Evolutionary conservation across 176 grass and related monocot genomes (phyloP).

Genomic region (Oryza rufipogon): DNA sequence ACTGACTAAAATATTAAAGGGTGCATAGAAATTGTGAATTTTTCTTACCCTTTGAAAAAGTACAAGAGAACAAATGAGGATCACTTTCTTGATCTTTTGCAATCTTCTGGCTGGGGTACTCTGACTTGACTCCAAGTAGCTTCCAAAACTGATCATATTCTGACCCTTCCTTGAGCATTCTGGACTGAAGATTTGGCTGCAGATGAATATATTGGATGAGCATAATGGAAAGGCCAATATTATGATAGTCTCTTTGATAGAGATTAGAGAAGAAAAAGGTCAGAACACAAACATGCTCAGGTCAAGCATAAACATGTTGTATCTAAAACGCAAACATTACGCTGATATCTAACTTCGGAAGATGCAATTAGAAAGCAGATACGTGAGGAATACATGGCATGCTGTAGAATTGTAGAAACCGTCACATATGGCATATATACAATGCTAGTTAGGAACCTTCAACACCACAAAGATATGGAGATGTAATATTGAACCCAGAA

Average conservation of each 20-base stretch:
- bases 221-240: constrained; percentile 5
- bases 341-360: constrained; percentile 14
- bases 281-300: constrained; percentile 17
- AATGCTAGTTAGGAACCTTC: constrained; percentile 4
- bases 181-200: constrained; percentile 94
- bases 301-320: constrained; percentile 24
- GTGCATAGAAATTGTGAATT: constrained; percentile 18
- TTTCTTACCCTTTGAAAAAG: constrained; percentile 77
- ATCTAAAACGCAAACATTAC: constrained; percentile 24
- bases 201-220: constrained; percentile 40
- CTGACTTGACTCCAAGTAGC: constrained; percentile 84
- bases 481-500: background rate
- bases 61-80: constrained; percentile 86
- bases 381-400: constrained; percentile 6
- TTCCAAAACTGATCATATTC: constrained; percentile 98
- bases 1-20: constrained; percentile 7
- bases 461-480: constrained; percentile 1
- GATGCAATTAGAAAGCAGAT: constrained; percentile 23
- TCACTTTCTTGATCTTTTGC: constrained; percentile 84
- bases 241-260: constrained; percentile 27
- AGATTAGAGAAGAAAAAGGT: background rate
- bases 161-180: constrained; percentile 93
- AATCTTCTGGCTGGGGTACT: constrained; percentile 90
- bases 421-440: background rate
- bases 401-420: constrained; percentile 3